Conservation (phyloP, 2,329 filamentous ascomycete species). For the Podosphaera aphanis region DNA sequence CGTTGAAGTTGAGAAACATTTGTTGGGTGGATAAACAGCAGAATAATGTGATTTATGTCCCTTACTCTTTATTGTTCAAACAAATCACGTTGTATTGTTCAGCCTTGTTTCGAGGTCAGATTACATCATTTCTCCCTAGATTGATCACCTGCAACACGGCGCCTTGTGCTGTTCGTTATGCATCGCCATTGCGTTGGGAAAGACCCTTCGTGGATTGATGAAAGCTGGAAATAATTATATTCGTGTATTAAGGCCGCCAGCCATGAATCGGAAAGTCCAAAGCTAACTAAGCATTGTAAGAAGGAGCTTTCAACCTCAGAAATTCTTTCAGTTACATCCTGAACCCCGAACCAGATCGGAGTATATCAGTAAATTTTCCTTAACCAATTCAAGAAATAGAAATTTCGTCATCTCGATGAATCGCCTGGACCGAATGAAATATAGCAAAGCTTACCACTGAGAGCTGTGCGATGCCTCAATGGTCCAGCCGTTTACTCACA, state of each 20-base stretch:
- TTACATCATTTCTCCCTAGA: neutral
- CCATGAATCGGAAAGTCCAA: neutral
- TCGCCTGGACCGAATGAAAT: neutral
- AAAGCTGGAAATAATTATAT: neutral
- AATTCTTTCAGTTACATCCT: neutral
- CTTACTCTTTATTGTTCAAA: too few species aligned
- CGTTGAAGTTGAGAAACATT: too few species aligned
- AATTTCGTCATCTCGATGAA: neutral
- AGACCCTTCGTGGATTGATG: neutral
- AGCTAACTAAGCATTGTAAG: neutral
- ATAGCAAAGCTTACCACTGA: neutral
- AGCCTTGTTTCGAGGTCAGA: neutral
- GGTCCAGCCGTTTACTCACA: slow-evolving; percentile 13
- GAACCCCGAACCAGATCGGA: neutral
- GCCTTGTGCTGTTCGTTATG: neutral
- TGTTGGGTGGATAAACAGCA: too few species aligned
- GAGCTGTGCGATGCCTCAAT: slow-evolving; percentile 15
- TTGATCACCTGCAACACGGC: neutral
- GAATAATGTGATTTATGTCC: too few species aligned
- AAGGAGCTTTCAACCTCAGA: neutral
- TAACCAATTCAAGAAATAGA: neutral
- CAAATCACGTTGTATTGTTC: neutral
- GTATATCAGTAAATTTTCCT: neutral
- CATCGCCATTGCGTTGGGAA: neutral
- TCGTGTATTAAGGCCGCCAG: neutral